Evolutionary conservation across 2,329 filamentous ascomycete species (phyloP).

Genomic region (Ophiostoma novo-ulmi): DNA sequence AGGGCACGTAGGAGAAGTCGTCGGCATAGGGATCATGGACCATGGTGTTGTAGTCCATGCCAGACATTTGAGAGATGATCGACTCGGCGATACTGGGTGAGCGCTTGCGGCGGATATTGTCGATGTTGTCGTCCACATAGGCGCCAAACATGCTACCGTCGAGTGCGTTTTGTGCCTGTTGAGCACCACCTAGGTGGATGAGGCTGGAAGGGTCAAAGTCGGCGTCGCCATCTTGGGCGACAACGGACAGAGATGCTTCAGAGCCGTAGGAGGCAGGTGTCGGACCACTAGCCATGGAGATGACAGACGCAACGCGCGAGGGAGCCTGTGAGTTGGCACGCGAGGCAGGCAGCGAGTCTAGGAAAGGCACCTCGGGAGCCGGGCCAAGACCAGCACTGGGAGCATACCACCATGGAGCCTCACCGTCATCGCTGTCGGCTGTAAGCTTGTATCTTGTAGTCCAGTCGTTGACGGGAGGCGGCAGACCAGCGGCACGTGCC

Average conservation of each 20-base stretch:
- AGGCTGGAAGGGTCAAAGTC: conserved; percentile 52
- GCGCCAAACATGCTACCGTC: conserved; percentile 75
- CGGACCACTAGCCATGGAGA: conserved; percentile 37
- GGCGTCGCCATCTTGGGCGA: conserved; percentile 29
- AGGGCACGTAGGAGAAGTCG: conserved; percentile 88
- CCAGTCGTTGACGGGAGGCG: conserved; percentile 64
- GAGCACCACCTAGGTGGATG: conserved; percentile 38
- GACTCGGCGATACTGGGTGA: conserved; percentile 79
- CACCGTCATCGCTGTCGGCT: conserved; percentile 43
- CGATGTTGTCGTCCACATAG: conserved; percentile 55
- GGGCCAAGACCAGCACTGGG: conserved; percentile 18
- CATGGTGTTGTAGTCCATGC: conserved; percentile 53
- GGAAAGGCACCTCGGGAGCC: conserved; percentile 8
- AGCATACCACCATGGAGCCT: conserved; percentile 36
- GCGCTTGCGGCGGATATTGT: conserved; percentile 54
- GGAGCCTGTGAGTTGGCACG: conserved; percentile 42
- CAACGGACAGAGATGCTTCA: conserved; percentile 31
- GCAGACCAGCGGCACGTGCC: conserved; percentile 43
- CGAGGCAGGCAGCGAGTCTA: conserved; percentile 36
- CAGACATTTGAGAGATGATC: conserved; percentile 64
- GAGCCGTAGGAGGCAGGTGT: conserved; percentile 36
- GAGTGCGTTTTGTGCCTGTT: conserved; percentile 47
- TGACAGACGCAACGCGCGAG: conserved; percentile 45
- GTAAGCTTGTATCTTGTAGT: conserved; percentile 73
- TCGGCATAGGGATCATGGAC: conserved; percentile 68